Evolutionary conservation across 768 basidiomycete species (phyloP), one percentile per base, ranked within the genome.

Genomic region (Tricholoma matsutake): DNA sequence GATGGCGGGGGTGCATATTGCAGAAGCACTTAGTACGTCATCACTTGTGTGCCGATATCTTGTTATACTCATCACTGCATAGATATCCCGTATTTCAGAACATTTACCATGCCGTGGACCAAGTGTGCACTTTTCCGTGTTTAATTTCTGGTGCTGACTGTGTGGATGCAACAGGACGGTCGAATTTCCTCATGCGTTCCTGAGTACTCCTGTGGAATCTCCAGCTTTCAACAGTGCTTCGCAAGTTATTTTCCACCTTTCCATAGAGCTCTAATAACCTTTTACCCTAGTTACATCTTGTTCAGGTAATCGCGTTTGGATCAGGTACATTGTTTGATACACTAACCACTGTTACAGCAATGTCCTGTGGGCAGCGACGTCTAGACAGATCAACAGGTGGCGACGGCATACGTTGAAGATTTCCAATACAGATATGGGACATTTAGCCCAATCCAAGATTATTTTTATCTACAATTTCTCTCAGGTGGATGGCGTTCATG

Each of bases 1-100:
- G 1, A 86, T 88, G 85, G 83, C 85, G 4, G 87, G 88, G 43
- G 82, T 88, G 2, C 88, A 89, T 68, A 87, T 89, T 61, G 85
- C 88, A 9, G 88, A 89, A 71, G 85, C 83, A 3, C 73, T 88
- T 14, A 75, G 84, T 83, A 58, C 57, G 78, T 77, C 32, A 29
- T 28, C 16, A 37, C 22, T 54, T 22, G 28, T 18, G 9, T 9
- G 34, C 13, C 45, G 35, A 11, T 22, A 55, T 45, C 20, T 31
- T 64, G 37, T 60, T 55, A 20, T 37, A n/a, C n/a, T 59, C 13
- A 57, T 16, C 59, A 79, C 79, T 78, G 45, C 37, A 25, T 39
- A 67, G 67, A 43, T 56, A 87, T 88, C 51, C 87, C 87, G 0
- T 88, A 88, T 72, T 86, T 88, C 75, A 75, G 84, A 51, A 79